Evolutionary conservation across 2,329 filamentous ascomycete genomes (phyloP).

Genomic region (Ophiostoma montium): DNA sequence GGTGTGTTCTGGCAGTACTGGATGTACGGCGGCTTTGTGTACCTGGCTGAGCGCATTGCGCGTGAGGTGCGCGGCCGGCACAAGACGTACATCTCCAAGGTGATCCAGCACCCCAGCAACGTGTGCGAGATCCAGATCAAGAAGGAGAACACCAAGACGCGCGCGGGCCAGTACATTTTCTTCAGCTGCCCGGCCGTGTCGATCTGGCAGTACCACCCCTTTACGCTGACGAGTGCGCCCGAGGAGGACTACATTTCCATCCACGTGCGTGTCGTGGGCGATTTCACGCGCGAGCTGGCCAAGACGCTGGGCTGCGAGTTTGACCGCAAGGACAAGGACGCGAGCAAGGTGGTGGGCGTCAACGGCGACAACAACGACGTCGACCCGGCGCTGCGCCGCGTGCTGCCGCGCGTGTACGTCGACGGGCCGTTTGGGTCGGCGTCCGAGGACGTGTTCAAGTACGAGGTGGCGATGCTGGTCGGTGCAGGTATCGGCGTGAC

Average conservation of each 20-base stretch:
- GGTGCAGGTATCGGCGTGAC: constrained; percentile 76
- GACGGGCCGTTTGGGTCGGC: constrained; percentile 78
- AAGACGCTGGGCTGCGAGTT: constrained; percentile 63
- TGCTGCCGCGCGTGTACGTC: constrained; percentile 67
- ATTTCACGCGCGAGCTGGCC: constrained; percentile 62
- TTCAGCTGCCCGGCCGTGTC: constrained; percentile 76
- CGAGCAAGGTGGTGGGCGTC: constrained; percentile 56
- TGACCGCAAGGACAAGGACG: constrained; percentile 39
- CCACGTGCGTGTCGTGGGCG: constrained; percentile 68
- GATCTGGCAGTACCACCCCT: constrained; percentile 79
- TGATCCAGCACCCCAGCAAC: constrained; percentile 78
- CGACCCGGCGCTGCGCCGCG: constrained; percentile 55
- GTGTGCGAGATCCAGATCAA: constrained; percentile 88
- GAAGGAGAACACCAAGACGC: constrained; percentile 72
- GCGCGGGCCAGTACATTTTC: constrained; percentile 78
- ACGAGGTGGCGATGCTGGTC: constrained; percentile 65
- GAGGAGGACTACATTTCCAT: constrained; percentile 86
- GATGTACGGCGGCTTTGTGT: constrained; percentile 69
- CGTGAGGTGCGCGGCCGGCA: constrained; percentile 67
- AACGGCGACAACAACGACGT: constrained; percentile 44
- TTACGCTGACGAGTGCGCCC: constrained; percentile 72
- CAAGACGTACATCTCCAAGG: constrained; percentile 78
- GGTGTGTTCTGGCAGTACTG: constrained; percentile 86
- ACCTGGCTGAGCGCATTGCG: constrained; percentile 64
- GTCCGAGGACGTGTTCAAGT: constrained; percentile 83